A percentile compares a stretch with the other conserved stretches of the same genome.
Evolutionary conservation across 139 green algal genomes (phyloP).

Genomic region (Zygnema circumcarinatum): DNA sequence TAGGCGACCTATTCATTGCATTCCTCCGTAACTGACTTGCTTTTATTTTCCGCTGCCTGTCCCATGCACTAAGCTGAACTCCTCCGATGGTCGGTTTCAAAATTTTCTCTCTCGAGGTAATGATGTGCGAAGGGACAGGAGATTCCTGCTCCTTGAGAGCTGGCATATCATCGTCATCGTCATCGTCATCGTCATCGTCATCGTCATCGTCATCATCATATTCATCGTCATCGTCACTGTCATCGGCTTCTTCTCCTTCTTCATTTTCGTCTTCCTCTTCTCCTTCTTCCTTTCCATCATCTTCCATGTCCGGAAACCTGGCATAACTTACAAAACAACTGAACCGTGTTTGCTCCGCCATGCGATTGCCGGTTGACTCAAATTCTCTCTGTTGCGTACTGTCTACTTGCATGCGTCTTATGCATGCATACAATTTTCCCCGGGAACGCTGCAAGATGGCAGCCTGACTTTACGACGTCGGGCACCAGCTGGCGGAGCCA

Average conservation of each 20-base stretch:
- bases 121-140: neutral
- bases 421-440: too few species aligned
- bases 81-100: neutral
- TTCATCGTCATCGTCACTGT: neutral
- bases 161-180: conserved; percentile 22
- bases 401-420: too few species aligned
- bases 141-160: neutral
- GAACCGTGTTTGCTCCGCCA: too few species aligned
- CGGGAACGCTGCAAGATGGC: too few species aligned
- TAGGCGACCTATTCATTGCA: neutral
- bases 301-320: neutral
- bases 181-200: neutral
- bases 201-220: neutral
- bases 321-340: neutral
- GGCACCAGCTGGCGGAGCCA: too few species aligned
- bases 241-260: neutral
- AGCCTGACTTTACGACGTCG: too few species aligned
- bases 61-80: too few species aligned
- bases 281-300: neutral
- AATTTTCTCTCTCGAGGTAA: neutral
- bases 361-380: too few species aligned
- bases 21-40: neutral
- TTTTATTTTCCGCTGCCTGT: neutral
- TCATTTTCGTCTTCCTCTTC: neutral
- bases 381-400: too few species aligned